Conservation (phyloP, 805 yeast species). For the Dipodascus albidus region DNA sequence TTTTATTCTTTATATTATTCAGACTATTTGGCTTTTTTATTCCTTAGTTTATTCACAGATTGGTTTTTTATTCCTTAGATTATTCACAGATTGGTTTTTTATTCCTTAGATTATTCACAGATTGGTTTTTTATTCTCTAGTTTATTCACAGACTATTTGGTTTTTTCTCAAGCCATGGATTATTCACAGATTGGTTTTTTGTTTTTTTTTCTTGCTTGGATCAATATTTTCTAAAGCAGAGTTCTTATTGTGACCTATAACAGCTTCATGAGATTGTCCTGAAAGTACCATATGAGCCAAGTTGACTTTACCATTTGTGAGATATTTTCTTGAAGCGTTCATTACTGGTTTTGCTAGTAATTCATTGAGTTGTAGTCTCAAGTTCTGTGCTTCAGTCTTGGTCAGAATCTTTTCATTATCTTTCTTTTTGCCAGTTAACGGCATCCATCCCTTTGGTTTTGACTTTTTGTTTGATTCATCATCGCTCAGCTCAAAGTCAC, state of each 20-base stretch:
- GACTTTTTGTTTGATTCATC: conserved; percentile 46
- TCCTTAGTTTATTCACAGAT: background rate
- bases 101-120: background rate
- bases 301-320: conserved; percentile 59
- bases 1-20: background rate
- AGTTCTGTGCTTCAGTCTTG: conserved; percentile 35
- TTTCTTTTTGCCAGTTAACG: conserved; percentile 24
- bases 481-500: conserved; percentile 29
- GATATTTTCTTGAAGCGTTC: conserved; percentile 55
- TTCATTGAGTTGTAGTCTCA: conserved; percentile 42
- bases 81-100: background rate
- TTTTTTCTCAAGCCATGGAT: background rate
- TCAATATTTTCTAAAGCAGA: conserved; percentile 48
- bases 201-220: background rate
- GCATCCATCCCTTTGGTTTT: conserved; percentile 15
- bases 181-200: background rate
- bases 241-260: conserved; percentile 57
- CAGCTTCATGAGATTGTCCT: conserved; percentile 52
- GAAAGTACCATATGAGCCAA: conserved; percentile 66
- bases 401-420: conserved; percentile 27
- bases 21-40: background rate
- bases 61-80: background rate
- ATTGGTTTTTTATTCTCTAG: background rate
- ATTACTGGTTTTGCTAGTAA: conserved; percentile 39
- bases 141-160: background rate